These are phyloP conservation scores for Aspergillus candidus DNA, from an alignment of 2,329 filamentous ascomycete genomes.

Conservation along the genomic window DNA sequence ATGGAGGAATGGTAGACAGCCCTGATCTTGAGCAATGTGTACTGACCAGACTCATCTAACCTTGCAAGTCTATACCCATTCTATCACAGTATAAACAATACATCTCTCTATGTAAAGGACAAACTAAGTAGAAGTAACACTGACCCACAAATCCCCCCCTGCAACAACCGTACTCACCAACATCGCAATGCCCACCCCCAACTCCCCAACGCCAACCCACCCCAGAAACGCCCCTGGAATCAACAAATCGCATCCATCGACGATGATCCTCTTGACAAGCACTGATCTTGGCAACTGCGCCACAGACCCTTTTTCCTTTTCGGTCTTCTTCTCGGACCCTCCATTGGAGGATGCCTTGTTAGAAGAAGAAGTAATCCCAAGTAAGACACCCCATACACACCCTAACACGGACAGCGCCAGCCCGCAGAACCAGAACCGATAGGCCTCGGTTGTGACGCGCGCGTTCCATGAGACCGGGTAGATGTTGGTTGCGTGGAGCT, in stretches of 20 bases:
- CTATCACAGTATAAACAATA: too few species aligned
- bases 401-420: slow-evolving; percentile 48
- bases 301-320: slow-evolving; percentile 15
- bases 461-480: slow-evolving; percentile 39
- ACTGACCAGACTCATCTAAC: too few species aligned
- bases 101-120: too few species aligned
- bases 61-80: too few species aligned
- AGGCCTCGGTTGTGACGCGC: slow-evolving; percentile 53
- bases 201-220: slow-evolving; percentile 51
- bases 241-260: slow-evolving; percentile 57
- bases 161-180: slow-evolving; percentile 58
- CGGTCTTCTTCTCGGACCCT: slow-evolving; percentile 18
- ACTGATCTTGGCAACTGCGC: slow-evolving; percentile 3
- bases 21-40: too few species aligned
- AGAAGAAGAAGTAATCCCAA: slow-evolving; percentile 12
- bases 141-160: slow-evolving; percentile 54
- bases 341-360: neutral
- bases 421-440: slow-evolving; percentile 65
- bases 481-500: slow-evolving; percentile 48
- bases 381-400: slow-evolving; percentile 18
- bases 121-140: too few species aligned
- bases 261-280: slow-evolving; percentile 46
- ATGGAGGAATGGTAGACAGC: too few species aligned
- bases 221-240: slow-evolving; percentile 56
- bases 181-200: slow-evolving; percentile 54